These are phyloP conservation scores for Pigoraptor vietnamica DNA, from an alignment of 78 protist genomes.

Conservation along the genomic window DNA sequence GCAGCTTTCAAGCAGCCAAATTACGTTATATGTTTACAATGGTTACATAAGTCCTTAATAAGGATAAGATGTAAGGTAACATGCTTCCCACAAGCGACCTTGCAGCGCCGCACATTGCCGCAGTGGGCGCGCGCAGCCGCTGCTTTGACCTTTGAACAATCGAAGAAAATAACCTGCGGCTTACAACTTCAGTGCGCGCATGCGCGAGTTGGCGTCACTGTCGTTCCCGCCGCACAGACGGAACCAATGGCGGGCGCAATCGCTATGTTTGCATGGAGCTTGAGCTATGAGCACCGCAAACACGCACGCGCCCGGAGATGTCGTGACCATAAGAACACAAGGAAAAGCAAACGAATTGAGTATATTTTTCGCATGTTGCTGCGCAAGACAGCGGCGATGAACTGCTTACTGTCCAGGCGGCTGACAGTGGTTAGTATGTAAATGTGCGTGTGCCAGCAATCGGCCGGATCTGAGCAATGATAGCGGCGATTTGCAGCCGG, in stretches of 20 bases:
- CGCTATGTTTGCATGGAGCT: background rate
- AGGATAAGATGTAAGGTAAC: too few species aligned
- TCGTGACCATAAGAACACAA: background rate
- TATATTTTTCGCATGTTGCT: background rate
- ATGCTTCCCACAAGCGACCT: background rate
- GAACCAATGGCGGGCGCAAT: background rate
- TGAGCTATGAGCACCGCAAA: background rate
- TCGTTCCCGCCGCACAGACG: background rate
- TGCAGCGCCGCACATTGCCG: background rate
- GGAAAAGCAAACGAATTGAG: too few species aligned
- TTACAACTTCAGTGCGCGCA: background rate
- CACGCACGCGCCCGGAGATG: background rate
- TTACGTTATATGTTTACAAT: too few species aligned
- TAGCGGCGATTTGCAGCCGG: too few species aligned
- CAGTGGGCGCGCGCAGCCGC: background rate
- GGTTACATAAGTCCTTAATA: too few species aligned
- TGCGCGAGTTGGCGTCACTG: background rate
- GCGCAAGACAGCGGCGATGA: too few species aligned
- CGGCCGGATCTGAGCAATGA: too few species aligned
- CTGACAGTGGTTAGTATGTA: too few species aligned
- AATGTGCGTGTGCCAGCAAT: too few species aligned
- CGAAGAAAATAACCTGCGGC: background rate
- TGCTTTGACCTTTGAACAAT: background rate
- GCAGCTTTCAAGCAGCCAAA: too few species aligned
- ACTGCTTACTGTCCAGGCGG: too few species aligned